A percentile compares a stretch with the other conserved stretches of the same genome.
These are phyloP conservation scores for Rossbeevera mucosa DNA, from an alignment of 768 basidiomycete genomes.

Conservation along the genomic window DNA sequence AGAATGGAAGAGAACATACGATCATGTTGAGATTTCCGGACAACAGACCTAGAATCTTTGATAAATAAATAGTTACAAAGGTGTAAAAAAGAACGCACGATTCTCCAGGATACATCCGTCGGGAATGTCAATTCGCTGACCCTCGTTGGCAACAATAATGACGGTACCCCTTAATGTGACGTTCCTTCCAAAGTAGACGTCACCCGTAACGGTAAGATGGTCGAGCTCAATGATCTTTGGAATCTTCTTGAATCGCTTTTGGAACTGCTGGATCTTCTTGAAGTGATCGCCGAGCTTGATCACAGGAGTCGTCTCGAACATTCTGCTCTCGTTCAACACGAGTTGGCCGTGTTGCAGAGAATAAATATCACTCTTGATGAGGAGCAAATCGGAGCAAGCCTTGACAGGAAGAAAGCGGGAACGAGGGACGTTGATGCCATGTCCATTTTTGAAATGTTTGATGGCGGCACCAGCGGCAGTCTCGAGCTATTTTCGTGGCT, in stretches of 20 bases:
- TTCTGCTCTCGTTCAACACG: constrained; percentile 53
- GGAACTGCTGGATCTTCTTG: constrained; percentile 70
- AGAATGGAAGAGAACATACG: constrained; percentile 32
- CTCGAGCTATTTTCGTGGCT: constrained; percentile 45
- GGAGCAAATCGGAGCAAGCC: constrained; percentile 57
- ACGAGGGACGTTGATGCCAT: constrained; percentile 71
- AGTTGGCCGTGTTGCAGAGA: constrained; percentile 65
- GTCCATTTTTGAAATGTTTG: constrained; percentile 63
- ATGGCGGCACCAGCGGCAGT: constrained; percentile 74
- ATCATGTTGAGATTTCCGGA: constrained; percentile 76
- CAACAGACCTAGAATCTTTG: constrained; percentile 44
- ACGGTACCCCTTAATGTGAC: constrained; percentile 63
- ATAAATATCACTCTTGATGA: constrained; percentile 70
- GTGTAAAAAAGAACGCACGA: constrained; percentile 34
- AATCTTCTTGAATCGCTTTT: constrained; percentile 73
- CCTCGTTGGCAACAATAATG: constrained; percentile 75
- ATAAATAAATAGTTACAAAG: constrained; percentile 7
- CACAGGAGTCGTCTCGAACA: constrained; percentile 63
- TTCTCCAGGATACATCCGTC: constrained; percentile 72
- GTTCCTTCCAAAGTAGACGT: constrained; percentile 64
- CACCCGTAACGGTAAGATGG: constrained; percentile 69
- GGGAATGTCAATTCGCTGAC: constrained; percentile 68
- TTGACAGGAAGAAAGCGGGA: constrained; percentile 67
- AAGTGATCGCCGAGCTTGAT: constrained; percentile 76
- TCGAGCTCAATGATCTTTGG: constrained; percentile 70